Percentiles rank a stretch among this genome's conserved stretches.
phyloP scores from a whole-genome alignment of 176 grass and related monocot species.

The Rhipidocladum racemiflorum region DNA sequence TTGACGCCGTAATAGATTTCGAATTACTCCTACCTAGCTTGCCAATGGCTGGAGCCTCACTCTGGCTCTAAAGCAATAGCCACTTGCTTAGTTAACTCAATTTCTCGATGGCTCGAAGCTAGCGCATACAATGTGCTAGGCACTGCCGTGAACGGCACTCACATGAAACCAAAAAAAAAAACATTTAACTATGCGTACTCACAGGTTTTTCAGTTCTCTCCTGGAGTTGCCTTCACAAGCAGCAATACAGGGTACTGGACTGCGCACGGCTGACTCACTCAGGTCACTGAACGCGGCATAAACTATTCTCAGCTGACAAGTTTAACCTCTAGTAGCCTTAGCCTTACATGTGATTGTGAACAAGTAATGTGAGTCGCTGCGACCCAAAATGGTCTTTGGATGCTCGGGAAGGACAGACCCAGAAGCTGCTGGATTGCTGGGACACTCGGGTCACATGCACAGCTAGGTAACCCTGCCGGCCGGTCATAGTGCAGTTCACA shows the following conservation, averaged over 20 bases:
- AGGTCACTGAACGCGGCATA: not conserved
- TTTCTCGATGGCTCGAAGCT: not conserved
- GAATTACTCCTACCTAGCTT: not conserved
- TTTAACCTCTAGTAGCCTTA: no score
- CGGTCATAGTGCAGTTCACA: slow-evolving; percentile 35
- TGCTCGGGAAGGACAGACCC: not conserved
- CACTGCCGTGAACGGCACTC: not conserved
- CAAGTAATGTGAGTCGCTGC: not conserved
- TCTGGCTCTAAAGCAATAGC: not conserved
- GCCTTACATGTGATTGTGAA: not conserved
- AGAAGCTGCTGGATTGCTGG: not conserved
- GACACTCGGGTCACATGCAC: not conserved
- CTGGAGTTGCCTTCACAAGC: not conserved
- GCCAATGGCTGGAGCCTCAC: not conserved
- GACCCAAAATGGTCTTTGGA: slow-evolving; percentile 1
- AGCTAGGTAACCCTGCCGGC: not conserved
- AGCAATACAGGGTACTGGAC: not conserved
- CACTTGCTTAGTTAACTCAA: not conserved
- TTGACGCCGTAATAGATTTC: not conserved
- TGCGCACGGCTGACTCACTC: not conserved
- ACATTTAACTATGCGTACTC: not conserved
- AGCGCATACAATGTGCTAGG: not conserved
- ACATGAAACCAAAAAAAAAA: not conserved
- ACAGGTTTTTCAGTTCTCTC: not conserved
- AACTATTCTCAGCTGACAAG: slow-evolving; percentile 3